These are phyloP conservation scores for Chrysanthemum lavandulifolium DNA, from an alignment of 129 eudicot species.

Conservation along the genomic window DNA sequence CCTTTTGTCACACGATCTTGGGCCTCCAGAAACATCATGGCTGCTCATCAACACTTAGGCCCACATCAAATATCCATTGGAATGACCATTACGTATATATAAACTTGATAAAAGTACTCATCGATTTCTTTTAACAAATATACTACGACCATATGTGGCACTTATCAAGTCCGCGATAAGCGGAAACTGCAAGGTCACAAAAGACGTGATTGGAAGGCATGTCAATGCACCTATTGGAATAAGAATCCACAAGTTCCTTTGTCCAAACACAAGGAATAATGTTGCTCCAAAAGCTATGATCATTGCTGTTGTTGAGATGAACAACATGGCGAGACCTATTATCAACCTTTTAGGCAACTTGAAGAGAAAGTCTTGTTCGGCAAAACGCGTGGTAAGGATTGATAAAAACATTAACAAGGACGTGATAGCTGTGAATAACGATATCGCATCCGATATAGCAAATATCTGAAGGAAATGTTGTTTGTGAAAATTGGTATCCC, in stretches of 20 bases:
- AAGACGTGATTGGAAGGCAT: conserved; percentile 1
- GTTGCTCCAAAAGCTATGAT: conserved; percentile 18
- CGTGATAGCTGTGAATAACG: conserved; percentile 8
- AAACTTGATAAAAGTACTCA: not conserved
- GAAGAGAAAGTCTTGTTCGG: conserved; percentile 19
- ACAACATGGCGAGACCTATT: conserved; percentile 12
- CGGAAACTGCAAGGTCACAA: conserved; percentile 7
- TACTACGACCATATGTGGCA: conserved; percentile 9
- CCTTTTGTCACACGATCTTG: too few species aligned
- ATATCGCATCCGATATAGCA: not conserved
- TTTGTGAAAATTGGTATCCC: not conserved
- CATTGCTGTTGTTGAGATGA: conserved; percentile 18
- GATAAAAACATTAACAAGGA: conserved; percentile 15
- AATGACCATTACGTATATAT: too few species aligned
- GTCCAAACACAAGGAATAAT: not conserved
- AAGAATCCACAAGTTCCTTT: not conserved
- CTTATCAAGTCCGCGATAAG: not conserved
- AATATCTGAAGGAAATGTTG: not conserved
- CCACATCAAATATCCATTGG: too few species aligned
- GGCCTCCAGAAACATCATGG: too few species aligned
- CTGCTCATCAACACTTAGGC: too few species aligned
- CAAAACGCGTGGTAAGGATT: conserved; percentile 11
- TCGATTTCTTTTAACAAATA: not conserved
- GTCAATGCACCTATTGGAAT: not conserved
- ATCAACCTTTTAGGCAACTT: conserved; percentile 16